A percentile compares a stretch with the other conserved stretches of the same genome.
Conservation (phyloP, 129 eudicot genomes). For the Saussurea involucrata region DNA sequence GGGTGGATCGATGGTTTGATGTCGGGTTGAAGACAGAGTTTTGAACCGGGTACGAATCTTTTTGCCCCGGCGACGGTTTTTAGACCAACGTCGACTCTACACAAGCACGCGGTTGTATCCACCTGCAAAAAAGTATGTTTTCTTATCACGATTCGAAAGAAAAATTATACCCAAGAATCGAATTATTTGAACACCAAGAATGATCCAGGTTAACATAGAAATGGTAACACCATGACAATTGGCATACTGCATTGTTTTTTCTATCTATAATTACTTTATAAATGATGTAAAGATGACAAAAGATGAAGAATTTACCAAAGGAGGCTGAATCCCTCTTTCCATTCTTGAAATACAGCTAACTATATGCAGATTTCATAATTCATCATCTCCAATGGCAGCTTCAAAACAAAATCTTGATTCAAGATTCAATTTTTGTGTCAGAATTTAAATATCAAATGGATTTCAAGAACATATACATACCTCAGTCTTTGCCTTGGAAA, state of each 20-base stretch:
- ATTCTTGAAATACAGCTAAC: conserved; percentile 27
- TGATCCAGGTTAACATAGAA: background rate
- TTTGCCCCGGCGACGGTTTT: conserved; percentile 87
- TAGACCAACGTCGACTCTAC: conserved; percentile 82
- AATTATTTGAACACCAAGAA: background rate
- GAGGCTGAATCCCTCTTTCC: conserved; percentile 83
- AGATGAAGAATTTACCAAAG: conserved; percentile 52
- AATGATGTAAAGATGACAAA: background rate
- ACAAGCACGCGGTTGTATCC: conserved; percentile 76
- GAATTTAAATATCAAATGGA: conserved; percentile 3
- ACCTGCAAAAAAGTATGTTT: conserved; percentile 42
- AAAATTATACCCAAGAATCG: too few species aligned
- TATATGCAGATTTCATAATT: conserved; percentile 20
- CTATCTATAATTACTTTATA: background rate
- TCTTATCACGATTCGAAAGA: too few species aligned
- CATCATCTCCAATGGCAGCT: conserved; percentile 25
- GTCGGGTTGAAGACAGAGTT: conserved; percentile 68
- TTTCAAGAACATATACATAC: conserved; percentile 15
- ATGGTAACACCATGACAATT: background rate
- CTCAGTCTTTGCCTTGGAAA: conserved; percentile 14
- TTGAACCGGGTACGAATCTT: conserved; percentile 75
- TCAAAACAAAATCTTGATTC: conserved; percentile 22
- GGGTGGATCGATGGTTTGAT: conserved; percentile 86
- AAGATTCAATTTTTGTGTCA: conserved; percentile 3
- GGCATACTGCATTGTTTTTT: conserved; percentile 9